These are phyloP conservation scores for Juglanconis sp. DNA, from an alignment of 2,329 filamentous ascomycete species.

Conservation along the genomic window DNA sequence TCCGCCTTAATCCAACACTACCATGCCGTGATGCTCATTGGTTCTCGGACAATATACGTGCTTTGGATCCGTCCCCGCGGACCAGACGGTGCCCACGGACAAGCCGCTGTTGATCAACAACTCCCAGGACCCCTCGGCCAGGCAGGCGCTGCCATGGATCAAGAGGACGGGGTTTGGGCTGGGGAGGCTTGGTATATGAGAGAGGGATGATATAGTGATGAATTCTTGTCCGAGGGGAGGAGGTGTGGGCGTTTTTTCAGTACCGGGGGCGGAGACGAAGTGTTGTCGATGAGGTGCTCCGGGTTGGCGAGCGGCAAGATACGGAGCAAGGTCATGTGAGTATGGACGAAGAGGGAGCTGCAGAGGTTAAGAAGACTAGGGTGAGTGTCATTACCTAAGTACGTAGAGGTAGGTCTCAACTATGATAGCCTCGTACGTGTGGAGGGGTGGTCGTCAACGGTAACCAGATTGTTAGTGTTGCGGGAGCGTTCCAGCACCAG, in stretches of 20 bases:
- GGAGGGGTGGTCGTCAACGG: no score
- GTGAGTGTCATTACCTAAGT: background rate
- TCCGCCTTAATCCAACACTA: background rate
- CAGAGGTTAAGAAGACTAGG: slow-evolving; percentile 22
- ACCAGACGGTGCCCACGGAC: slow-evolving; percentile 31
- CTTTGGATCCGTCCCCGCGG: slow-evolving; percentile 21
- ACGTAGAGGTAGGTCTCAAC: no score
- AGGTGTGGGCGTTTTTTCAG: no score
- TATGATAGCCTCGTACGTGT: no score
- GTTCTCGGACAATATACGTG: no score
- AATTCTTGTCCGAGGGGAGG: slow-evolving; percentile 28
- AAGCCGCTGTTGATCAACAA: slow-evolving; percentile 54
- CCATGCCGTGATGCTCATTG: background rate
- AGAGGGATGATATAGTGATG: slow-evolving; percentile 49
- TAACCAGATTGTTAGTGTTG: no score
- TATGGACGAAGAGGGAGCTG: slow-evolving; percentile 55
- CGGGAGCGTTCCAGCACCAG: no score
- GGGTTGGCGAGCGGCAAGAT: slow-evolving; percentile 59
- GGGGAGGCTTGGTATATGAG: slow-evolving; percentile 37
- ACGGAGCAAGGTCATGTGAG: slow-evolving; percentile 51
- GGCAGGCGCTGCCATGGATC: slow-evolving; percentile 47
- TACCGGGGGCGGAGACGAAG: no score
- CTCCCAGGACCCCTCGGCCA: slow-evolving; percentile 39
- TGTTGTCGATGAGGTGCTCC: slow-evolving; percentile 47
- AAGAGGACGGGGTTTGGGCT: slow-evolving; percentile 49